These are phyloP conservation scores for Xylariomycetidae sp. DNA, from an alignment of 2,329 filamentous ascomycete genomes.

Conservation along the genomic window DNA sequence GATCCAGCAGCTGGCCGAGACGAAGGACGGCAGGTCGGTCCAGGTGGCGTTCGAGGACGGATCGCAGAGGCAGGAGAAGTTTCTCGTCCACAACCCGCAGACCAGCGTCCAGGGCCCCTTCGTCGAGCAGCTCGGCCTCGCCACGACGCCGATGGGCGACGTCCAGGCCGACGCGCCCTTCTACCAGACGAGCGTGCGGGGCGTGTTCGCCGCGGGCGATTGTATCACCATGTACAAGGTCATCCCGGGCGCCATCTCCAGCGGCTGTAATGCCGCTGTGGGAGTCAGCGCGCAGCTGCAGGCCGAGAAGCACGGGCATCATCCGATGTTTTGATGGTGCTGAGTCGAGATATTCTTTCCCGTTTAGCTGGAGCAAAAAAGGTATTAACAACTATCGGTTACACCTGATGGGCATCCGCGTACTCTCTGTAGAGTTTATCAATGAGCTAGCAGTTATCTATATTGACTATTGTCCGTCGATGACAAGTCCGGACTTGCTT, in stretches of 20 bases:
- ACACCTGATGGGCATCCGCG: too few species aligned
- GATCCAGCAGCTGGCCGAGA: constrained; percentile 16
- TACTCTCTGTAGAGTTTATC: too few species aligned
- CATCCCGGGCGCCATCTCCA: constrained; percentile 11
- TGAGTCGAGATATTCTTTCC: constrained; percentile 44
- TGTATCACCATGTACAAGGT: constrained; percentile 17
- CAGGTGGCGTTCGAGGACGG: constrained; percentile 16
- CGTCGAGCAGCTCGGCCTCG: constrained; percentile 12
- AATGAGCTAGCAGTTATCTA: too few species aligned
- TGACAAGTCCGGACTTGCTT: too few species aligned
- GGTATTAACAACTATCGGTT: too few species aligned
- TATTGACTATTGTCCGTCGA: too few species aligned
- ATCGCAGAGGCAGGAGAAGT: constrained; percentile 13
- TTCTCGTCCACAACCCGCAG: constrained; percentile 16
- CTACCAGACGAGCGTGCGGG: constrained; percentile 13
- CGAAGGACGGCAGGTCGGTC: constrained; percentile 2
- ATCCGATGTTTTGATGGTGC: constrained; percentile 8
- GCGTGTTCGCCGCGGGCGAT: constrained; percentile 21
- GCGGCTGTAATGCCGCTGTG: constrained; percentile 17
- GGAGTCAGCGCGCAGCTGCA: constrained; percentile 13
- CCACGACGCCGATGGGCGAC: constrained; percentile 11
- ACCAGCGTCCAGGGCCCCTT: constrained; percentile 14
- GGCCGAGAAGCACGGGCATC: constrained; percentile 15
- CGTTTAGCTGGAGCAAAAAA: too few species aligned
- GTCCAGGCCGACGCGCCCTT: constrained; percentile 12